Conservation (phyloP, 2,329 filamentous ascomycete genomes). For the Keithomyces neogunnii region DNA sequence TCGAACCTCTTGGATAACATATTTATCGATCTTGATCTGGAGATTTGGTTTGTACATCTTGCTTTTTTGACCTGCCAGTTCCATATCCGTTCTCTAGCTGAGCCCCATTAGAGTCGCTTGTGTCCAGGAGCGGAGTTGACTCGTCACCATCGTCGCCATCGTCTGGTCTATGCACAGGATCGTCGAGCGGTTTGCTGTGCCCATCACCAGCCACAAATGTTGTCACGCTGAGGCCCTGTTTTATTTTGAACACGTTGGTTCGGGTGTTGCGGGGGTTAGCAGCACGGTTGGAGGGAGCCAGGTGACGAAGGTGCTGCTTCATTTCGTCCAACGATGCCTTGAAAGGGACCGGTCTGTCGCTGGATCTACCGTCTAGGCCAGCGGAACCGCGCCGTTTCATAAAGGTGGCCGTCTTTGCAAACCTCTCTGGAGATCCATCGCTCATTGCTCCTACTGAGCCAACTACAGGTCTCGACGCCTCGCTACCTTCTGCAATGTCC, state of each 20-base stretch:
- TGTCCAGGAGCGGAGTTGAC: slow-evolving; percentile 10
- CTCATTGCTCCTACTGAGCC: slow-evolving; percentile 28
- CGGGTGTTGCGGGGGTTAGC: slow-evolving; percentile 52
- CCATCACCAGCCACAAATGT: slow-evolving; percentile 6
- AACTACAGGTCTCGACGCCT: slow-evolving; percentile 20
- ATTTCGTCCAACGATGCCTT: slow-evolving; percentile 55
- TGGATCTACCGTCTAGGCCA: slow-evolving; percentile 42
- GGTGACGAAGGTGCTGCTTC: slow-evolving; percentile 49
- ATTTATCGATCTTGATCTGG: not conserved
- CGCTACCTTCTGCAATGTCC: slow-evolving; percentile 34
- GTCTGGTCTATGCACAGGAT: not conserved
- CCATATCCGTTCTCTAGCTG: slow-evolving; percentile 9
- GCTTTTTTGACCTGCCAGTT: slow-evolving; percentile 8
- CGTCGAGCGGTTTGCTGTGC: slow-evolving; percentile 7
- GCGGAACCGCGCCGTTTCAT: slow-evolving; percentile 51
- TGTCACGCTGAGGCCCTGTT: slow-evolving; percentile 29
- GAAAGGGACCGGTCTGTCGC: slow-evolving; percentile 40
- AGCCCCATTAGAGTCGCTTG: slow-evolving; percentile 2
- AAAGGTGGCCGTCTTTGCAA: slow-evolving; percentile 46
- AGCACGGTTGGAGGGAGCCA: slow-evolving; percentile 60
- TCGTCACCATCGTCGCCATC: slow-evolving; percentile 5
- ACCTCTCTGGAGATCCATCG: slow-evolving; percentile 33
- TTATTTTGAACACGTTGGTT: slow-evolving; percentile 59
- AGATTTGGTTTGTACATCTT: not conserved
- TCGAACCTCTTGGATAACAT: too few relatives aligned